phyloP scores from a whole-genome alignment of 305 asterid genomes.

The Fraxinus angustifolia region DNA sequence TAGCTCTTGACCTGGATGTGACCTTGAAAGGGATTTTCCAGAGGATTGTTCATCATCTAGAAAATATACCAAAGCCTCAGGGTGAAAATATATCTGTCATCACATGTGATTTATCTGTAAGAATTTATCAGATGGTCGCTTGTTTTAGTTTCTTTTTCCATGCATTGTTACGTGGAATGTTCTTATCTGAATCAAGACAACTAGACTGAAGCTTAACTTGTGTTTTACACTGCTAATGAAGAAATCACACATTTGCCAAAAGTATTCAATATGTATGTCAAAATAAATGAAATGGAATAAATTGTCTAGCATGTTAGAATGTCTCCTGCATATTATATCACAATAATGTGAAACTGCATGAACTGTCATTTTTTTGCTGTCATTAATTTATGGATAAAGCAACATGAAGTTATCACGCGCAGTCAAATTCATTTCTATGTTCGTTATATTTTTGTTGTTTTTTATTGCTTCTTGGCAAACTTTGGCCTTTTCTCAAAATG shows the following conservation, averaged over 20 bases:
- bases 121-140: constrained; percentile 26
- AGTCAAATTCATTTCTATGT: neutral
- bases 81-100: constrained; percentile 87
- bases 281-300: constrained; percentile 13
- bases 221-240: neutral
- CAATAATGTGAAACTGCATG: neutral
- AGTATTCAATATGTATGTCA: neutral
- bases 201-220: constrained; percentile 18
- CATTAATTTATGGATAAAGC: neutral
- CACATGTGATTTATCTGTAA: constrained; percentile 92
- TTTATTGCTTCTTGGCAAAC: neutral
- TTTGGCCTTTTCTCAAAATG: neutral
- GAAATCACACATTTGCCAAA: constrained; percentile 1
- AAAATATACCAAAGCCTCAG: constrained; percentile 88
- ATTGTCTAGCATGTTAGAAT: constrained; percentile 7
- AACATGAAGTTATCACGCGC: neutral
- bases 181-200: constrained; percentile 2
- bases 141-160: neutral
- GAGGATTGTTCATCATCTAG: constrained; percentile 89
- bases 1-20: constrained; percentile 94
- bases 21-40: constrained; percentile 85
- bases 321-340: neutral
- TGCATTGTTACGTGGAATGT: neutral
- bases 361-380: neutral
- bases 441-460: neutral